phyloP scores from a whole-genome alignment of 208 protist genomes.

The Wallacemonas sp. region DNA sequence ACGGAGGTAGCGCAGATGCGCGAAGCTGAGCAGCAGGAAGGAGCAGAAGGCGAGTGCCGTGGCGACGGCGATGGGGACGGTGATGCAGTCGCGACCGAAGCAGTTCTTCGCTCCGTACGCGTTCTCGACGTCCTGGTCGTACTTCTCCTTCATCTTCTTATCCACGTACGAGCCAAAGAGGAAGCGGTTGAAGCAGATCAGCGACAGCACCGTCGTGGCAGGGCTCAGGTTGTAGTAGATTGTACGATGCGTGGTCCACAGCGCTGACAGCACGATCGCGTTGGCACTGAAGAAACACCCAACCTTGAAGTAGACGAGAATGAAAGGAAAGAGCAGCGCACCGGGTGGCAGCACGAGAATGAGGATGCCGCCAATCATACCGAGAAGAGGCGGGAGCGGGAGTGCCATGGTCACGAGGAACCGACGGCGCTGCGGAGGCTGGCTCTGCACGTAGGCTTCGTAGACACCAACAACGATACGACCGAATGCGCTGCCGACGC shows the following conservation, averaged over 20 bases:
- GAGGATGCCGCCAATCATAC: conserved; percentile 41
- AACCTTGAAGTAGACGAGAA: conserved; percentile 68
- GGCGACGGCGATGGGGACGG: conserved; percentile 44
- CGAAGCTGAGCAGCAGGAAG: conserved; percentile 34
- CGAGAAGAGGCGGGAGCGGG: conserved; percentile 46
- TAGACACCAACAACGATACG: conserved; percentile 62
- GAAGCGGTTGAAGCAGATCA: conserved; percentile 66
- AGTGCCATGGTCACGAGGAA: conserved; percentile 55
- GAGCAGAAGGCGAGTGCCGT: conserved; percentile 33
- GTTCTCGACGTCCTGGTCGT: conserved; percentile 23
- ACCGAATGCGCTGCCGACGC: conserved; percentile 57
- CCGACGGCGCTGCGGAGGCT: conserved; percentile 39
- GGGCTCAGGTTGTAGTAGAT: conserved; percentile 70
- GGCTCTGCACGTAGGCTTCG: conserved; percentile 67
- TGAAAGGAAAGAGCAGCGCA: conserved; percentile 52
- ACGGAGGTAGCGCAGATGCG: conserved; percentile 59
- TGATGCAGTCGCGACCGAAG: conserved; percentile 43
- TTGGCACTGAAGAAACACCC: conserved; percentile 54
- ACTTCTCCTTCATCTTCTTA: conserved; percentile 24
- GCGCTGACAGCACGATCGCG: conserved; percentile 58
- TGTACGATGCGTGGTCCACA: conserved; percentile 53
- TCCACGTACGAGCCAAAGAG: conserved; percentile 58
- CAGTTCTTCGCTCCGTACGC: conserved; percentile 26
- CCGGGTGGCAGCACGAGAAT: conserved; percentile 53
- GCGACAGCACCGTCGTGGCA: conserved; percentile 42